Evolutionary conservation across 2,329 filamentous ascomycete species (phyloP).

Genomic region (Xylariomycetidae sp.): DNA sequence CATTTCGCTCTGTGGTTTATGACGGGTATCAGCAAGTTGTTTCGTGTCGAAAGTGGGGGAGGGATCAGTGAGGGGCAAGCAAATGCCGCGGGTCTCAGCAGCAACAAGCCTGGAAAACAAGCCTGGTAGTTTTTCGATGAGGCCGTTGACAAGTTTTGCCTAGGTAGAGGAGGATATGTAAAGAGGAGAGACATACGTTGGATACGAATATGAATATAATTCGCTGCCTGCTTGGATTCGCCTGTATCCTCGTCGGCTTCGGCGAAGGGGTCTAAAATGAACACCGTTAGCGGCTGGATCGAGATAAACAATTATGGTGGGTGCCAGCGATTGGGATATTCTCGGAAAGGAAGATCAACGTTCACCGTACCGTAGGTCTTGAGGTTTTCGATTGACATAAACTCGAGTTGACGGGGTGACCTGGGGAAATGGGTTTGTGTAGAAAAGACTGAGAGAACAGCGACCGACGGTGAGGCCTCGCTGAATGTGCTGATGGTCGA

Average conservation of each 20-base stretch:
- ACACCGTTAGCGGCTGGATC: conserved; percentile 20
- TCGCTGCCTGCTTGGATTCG: conserved; percentile 91
- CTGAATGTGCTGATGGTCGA: no score
- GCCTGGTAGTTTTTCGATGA: no score
- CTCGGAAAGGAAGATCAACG: no score
- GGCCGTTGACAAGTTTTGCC: no score
- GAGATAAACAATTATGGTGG: no score
- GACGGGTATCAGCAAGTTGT: conserved; percentile 34
- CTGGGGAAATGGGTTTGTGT: conserved; percentile 49
- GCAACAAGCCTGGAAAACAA: no score
- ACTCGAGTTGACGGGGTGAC: conserved; percentile 67
- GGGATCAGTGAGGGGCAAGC: conserved; percentile 2
- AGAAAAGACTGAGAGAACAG: conserved; percentile 34
- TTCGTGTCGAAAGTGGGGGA: neutral
- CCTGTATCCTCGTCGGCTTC: conserved; percentile 99
- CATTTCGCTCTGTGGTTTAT: conserved; percentile 84
- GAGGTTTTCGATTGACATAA: conserved; percentile 99
- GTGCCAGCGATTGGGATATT: no score
- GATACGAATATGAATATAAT: conserved; percentile 99
- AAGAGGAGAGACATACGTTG: conserved; percentile 81
- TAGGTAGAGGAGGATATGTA: no score
- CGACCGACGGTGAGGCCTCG: conserved; percentile 51
- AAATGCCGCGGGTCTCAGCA: conserved; percentile 1
- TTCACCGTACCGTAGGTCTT: conserved; percentile 81
- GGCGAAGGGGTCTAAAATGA: conserved; percentile 90